A percentile compares a stretch with the other conserved stretches of the same genome.
Evolutionary conservation across 108 stramenopile species (phyloP).

Genomic region (Cyclotella kingstonii): DNA sequence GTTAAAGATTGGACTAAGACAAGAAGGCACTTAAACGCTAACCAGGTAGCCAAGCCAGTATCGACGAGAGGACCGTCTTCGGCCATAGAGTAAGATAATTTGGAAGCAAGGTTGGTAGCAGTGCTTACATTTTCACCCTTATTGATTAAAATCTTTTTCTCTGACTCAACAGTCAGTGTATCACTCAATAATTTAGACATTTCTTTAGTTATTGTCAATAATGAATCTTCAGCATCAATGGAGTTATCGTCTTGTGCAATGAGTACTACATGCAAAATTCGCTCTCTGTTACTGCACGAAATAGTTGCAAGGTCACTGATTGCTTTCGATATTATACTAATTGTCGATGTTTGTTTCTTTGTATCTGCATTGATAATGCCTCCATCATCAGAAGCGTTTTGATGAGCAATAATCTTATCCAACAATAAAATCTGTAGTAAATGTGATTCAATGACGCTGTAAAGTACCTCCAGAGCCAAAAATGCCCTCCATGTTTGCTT

Average conservation of each 20-base stretch:
- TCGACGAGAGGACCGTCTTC: slow-evolving; percentile 35
- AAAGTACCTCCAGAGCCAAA: slow-evolving; percentile 60
- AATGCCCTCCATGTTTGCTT: slow-evolving; percentile 67
- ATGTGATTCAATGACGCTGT: slow-evolving; percentile 39
- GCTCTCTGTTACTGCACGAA: slow-evolving; percentile 69
- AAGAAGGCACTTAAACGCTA: slow-evolving; percentile 45
- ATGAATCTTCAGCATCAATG: neutral
- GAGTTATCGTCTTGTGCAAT: slow-evolving; percentile 52
- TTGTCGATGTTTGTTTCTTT: slow-evolving; percentile 12
- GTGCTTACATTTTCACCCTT: slow-evolving; percentile 12
- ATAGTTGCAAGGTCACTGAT: slow-evolving; percentile 79
- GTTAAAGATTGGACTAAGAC: slow-evolving; percentile 27
- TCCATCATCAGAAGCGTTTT: neutral
- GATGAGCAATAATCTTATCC: neutral
- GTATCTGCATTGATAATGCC: slow-evolving; percentile 5
- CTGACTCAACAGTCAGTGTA: slow-evolving; percentile 10
- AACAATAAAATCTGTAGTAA: slow-evolving; percentile 27
- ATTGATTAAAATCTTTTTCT: slow-evolving; percentile 3
- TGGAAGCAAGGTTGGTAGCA: slow-evolving; percentile 30
- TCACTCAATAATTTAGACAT: slow-evolving; percentile 4
- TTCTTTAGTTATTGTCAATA: slow-evolving; percentile 11
- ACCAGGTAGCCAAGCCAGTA: slow-evolving; percentile 41
- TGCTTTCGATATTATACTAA: slow-evolving; percentile 56
- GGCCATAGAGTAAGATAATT: slow-evolving; percentile 20
- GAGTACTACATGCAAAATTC: slow-evolving; percentile 64